Conservation (phyloP, 306 rosid genomes). For the Fragaria vesca region DNA sequence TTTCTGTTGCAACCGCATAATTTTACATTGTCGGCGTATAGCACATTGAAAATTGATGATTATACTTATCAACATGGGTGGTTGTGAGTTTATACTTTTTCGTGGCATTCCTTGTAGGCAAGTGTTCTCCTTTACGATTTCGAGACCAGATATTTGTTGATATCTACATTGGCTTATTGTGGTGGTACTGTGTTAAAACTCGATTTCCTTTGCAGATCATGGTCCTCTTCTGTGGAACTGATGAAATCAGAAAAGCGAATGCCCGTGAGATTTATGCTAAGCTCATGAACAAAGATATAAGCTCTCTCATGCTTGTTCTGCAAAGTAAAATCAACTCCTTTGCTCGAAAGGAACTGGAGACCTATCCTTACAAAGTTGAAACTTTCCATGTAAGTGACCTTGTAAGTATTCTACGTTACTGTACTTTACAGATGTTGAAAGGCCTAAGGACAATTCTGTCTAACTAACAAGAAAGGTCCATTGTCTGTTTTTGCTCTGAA, state of each 20-base stretch:
- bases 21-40: not conserved
- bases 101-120: not conserved
- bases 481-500: not conserved
- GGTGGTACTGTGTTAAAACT: not conserved
- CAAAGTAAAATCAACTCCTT: conserved; percentile 39
- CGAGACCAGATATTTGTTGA: not conserved
- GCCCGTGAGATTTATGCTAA: conserved; percentile 6
- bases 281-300: conserved; percentile 26
- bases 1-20: not conserved
- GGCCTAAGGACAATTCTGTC: not conserved
- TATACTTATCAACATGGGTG: not conserved
- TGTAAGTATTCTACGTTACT: not conserved
- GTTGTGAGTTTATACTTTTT: not conserved
- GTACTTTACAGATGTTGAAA: not conserved
- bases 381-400: conserved; percentile 33
- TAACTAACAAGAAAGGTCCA: not conserved
- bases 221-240: conserved; percentile 43
- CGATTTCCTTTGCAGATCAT: conserved; percentile 30
- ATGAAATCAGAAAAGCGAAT: conserved; percentile 18
- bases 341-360: conserved; percentile 33
- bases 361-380: conserved; percentile 37
- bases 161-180: not conserved
- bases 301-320: conserved; percentile 34
- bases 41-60: not conserved
- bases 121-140: not conserved